Evolutionary conservation across 2,329 filamentous ascomycete genomes (phyloP).

Genomic region (Microdochium paspali): DNA sequence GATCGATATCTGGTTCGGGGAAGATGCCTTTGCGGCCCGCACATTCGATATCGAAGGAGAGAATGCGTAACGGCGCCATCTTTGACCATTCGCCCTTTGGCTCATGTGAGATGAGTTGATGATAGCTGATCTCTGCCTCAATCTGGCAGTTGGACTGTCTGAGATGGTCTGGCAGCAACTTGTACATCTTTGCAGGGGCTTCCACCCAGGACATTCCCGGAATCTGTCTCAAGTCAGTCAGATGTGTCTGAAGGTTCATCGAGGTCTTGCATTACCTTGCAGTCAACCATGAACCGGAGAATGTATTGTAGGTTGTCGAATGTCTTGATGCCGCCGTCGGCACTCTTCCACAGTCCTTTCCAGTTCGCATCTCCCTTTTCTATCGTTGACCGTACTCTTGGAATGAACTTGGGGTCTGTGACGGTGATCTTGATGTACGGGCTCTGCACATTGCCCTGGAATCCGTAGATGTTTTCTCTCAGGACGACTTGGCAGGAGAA

Average conservation of each 20-base stretch:
- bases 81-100: slow-evolving; percentile 94
- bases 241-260: background rate
- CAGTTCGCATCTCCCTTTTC: slow-evolving; percentile 75
- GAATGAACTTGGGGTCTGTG: slow-evolving; percentile 78
- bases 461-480: slow-evolving; percentile 87
- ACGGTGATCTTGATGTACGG: slow-evolving; percentile 92
- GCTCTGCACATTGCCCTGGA: slow-evolving; percentile 84
- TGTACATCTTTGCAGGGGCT: slow-evolving; percentile 64
- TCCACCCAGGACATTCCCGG: slow-evolving; percentile 98
- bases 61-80: slow-evolving; percentile 84
- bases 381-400: slow-evolving; percentile 64
- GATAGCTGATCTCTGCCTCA: slow-evolving; percentile 77
- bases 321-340: slow-evolving; percentile 66
- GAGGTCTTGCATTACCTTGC: slow-evolving; percentile 47
- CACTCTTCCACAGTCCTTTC: slow-evolving; percentile 76
- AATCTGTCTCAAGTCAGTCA: slow-evolving; percentile 39
- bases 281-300: slow-evolving; percentile 96
- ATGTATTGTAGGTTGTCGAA: slow-evolving; percentile 97
- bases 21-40: slow-evolving; percentile 96
- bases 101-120: slow-evolving; percentile 76
- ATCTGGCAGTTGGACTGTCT: slow-evolving; percentile 93
- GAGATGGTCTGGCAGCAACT: slow-evolving; percentile 53
- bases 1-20: slow-evolving; percentile 82
- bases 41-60: slow-evolving; percentile 98
- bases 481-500: slow-evolving; percentile 74